Conservation (phyloP, 371 early-diverging fungal species). For the Mortierella sp. region DNA sequence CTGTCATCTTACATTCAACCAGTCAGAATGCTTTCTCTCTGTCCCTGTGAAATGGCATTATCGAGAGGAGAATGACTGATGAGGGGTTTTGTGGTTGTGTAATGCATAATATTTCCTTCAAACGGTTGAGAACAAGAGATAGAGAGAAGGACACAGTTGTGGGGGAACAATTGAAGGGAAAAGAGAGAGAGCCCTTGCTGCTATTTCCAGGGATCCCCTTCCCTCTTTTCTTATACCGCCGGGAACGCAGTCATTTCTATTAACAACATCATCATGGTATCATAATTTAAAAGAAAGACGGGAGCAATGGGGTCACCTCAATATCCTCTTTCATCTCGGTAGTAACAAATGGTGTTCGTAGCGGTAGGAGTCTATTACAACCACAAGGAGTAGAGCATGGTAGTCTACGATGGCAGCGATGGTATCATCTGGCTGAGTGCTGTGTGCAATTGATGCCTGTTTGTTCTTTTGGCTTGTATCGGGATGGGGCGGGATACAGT, state of each 20-base stretch:
- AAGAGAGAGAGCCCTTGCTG: neutral
- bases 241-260: neutral
- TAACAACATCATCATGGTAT: conserved; percentile 7
- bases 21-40: no score
- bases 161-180: neutral
- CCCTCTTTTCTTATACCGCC: neutral
- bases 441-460: neutral
- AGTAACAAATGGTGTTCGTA: neutral
- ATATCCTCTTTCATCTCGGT: no score
- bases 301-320: neutral
- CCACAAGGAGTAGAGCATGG: neutral
- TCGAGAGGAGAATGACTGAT: neutral
- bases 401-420: neutral
- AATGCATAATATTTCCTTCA: no score
- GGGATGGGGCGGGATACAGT: neutral
- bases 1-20: conserved; percentile 3
- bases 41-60: no score
- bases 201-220: neutral
- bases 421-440: neutral
- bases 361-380: neutral
- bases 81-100: no score
- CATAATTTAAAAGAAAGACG: neutral
- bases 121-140: neutral
- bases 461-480: neutral
- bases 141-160: neutral